A percentile compares a stretch with the other conserved stretches of the same genome.
Conservation (phyloP, 257 asterid genomes). For the Jasminum sambac region DNA sequence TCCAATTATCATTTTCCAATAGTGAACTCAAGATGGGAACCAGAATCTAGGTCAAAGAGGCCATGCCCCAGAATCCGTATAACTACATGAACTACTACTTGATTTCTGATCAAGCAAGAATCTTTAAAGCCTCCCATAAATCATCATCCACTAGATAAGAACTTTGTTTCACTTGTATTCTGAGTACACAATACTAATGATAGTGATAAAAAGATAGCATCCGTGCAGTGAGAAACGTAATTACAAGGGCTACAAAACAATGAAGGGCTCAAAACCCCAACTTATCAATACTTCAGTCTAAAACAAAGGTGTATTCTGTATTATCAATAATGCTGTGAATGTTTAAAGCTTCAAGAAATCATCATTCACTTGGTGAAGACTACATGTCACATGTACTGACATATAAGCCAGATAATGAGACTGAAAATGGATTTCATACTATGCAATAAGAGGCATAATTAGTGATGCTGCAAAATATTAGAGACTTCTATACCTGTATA, state of each 20-base stretch:
- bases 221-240: no score
- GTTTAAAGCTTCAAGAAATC: not conserved
- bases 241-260: not conserved
- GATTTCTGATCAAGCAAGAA: no score
- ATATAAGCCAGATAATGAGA: not conserved
- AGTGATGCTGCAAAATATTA: not conserved
- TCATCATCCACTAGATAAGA: no score
- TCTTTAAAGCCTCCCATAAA: no score
- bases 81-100: no score
- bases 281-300: slow-evolving; percentile 78
- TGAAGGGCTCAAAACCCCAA: slow-evolving; percentile 64
- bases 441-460: not conserved
- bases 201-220: not conserved
- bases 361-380: not conserved
- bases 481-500: slow-evolving; percentile 57
- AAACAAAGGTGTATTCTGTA: slow-evolving; percentile 75
- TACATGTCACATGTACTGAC: not conserved
- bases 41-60: not conserved
- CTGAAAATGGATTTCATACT: not conserved
- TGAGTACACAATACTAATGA: not conserved
- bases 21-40: not conserved
- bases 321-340: slow-evolving; percentile 6
- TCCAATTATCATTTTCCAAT: not conserved
- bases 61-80: not conserved
- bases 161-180: no score